Evolutionary conservation across 305 asterid genomes (phyloP).

Genomic region (Coffea humblotiana): DNA sequence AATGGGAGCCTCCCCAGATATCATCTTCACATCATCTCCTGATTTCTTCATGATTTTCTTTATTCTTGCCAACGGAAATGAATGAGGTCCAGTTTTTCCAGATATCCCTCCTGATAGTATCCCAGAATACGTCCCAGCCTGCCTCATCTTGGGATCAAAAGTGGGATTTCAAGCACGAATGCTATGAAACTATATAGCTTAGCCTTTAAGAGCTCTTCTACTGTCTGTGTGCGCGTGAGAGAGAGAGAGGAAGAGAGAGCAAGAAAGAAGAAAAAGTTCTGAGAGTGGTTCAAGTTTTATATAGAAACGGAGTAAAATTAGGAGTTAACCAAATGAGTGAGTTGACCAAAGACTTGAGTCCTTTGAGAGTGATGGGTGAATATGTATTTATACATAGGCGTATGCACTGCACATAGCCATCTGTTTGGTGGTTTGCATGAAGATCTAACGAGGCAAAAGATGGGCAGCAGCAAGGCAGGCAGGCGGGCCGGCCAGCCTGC

Average conservation of each 20-base stretch:
- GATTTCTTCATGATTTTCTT: constrained; percentile 90
- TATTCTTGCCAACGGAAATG: constrained; percentile 75
- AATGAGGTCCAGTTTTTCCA: constrained; percentile 60
- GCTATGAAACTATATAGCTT: too few relatives aligned
- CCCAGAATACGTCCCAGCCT: constrained; percentile 67
- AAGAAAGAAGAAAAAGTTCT: too few relatives aligned
- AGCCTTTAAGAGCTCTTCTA: not conserved
- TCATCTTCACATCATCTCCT: constrained; percentile 74
- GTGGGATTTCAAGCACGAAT: not conserved
- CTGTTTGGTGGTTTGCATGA: not conserved
- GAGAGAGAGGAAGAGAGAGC: too few relatives aligned
- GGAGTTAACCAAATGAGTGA: not conserved
- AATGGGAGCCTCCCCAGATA: constrained; percentile 81
- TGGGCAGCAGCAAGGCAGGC: not conserved
- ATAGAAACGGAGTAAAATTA: not conserved
- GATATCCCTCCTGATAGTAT: constrained; percentile 51
- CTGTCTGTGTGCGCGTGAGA: too few relatives aligned
- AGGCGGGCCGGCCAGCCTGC: constrained; percentile 29
- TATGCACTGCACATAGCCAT: too few relatives aligned
- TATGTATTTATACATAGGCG: too few relatives aligned
- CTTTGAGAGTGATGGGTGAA: constrained; percentile 2
- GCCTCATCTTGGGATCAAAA: constrained; percentile 48
- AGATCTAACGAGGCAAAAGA: not conserved
- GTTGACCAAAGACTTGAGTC: not conserved
- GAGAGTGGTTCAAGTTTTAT: not conserved